Evolutionary conservation across 108 stramenopile species (phyloP), one percentile per base, ranked within the genome.

Genomic region (Seminavis robusta): DNA sequence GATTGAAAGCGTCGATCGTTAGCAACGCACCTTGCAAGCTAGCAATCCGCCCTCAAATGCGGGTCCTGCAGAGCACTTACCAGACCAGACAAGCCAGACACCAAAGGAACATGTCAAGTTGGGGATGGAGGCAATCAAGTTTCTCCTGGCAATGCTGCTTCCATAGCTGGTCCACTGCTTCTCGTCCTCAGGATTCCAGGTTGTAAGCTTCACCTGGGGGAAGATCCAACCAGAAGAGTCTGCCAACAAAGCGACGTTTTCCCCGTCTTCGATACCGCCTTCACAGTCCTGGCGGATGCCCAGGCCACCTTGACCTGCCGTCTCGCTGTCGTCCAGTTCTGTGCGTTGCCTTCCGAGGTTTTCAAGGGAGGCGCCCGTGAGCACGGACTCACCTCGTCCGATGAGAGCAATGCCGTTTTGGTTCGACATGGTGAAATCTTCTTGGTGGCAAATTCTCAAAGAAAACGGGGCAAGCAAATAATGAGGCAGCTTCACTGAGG

Each of bases 31-130:
- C 13, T 0, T 16, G 29, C n/a, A 11, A 17, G 19, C 6, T 17
- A 19, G 4, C 24, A 9, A 31, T 9, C n/a, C 26, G 4, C 3
- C 3, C 4, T 1, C 16, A 23, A 37, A 38, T 4, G 21, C 3
- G 4, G 16, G 4, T 19, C 2, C 1, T 10, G 1, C 6, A 26
- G n/a, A 47, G 1, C 1, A 59, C 57, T 59, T 24, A 59, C 57
- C 57, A 31, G 58, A 67, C 66, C 66, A 67, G 16, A 60, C 58
- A 5, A 67, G 36, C 66, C 66, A 67, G 23, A 67, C 66, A 23
- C 66, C 66, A 29, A 67, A 67, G 15, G 32, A 58, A 27, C 64
- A 65, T n/a, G 45, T 34, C 2, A 65, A 33, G 55, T 65, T 65
- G 16, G 64, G 64, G 47, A 65, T 65, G 38, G 51, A 53, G 1